phyloP scores from a whole-genome alignment of 345 rosid species.

The Arabis hirsuta region DNA sequence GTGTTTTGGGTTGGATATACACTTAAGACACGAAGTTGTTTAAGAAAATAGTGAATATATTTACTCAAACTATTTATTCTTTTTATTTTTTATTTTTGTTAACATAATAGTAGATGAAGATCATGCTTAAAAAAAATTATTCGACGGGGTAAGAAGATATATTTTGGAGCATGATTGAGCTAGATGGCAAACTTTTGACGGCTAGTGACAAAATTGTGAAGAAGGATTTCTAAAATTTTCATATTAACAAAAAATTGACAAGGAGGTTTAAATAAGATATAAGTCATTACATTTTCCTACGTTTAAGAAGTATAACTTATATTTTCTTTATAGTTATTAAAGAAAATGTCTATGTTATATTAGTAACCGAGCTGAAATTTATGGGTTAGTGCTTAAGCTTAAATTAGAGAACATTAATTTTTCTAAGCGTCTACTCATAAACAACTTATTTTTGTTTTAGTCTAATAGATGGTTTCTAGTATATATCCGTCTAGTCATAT shows the following conservation, averaged over 20 bases:
- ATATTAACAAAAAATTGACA: not conserved
- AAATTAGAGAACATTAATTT: not conserved
- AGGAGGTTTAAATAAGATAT: no score
- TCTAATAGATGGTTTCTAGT: not conserved
- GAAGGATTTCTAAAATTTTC: not conserved
- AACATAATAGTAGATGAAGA: no score
- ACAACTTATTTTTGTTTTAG: not conserved
- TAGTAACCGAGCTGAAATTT: not conserved
- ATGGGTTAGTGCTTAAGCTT: slow-evolving; percentile 16
- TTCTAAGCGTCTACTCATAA: not conserved
- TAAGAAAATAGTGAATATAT: not conserved
- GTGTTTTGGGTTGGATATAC: slow-evolving; percentile 4
- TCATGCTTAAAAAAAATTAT: not conserved
- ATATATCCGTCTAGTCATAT: not conserved
- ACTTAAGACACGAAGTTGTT: not conserved
- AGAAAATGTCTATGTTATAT: no score
- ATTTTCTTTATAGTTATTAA: no score
- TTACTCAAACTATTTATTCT: not conserved
- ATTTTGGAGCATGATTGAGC: not conserved
- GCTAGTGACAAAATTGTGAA: not conserved
- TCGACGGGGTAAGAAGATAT: not conserved
- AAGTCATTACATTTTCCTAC: no score
- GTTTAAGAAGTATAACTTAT: no score
- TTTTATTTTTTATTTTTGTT: no score
- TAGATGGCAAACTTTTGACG: slow-evolving; percentile 1